These are phyloP conservation scores for Mycena galopus DNA, from an alignment of 768 basidiomycete species.

Conservation along the genomic window DNA sequence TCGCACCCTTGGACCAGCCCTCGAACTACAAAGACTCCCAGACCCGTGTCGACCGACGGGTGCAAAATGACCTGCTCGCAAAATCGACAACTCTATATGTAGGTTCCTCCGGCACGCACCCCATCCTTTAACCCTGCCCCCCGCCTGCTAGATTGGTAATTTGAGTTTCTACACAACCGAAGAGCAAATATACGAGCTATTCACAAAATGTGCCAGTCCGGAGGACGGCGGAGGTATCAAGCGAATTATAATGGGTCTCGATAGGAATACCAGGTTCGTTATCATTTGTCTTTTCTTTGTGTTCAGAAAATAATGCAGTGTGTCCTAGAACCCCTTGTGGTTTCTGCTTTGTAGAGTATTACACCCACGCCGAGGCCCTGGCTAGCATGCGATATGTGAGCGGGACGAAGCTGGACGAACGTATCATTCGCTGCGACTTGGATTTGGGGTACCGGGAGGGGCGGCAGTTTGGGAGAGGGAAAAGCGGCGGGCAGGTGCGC, in stretches of 20 bases:
- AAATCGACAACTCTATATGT: conserved; percentile 95
- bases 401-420: conserved; percentile 98
- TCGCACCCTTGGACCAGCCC: conserved; percentile 88
- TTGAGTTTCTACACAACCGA: conserved; percentile 96
- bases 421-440: conserved; percentile 97
- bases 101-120: conserved; percentile 52
- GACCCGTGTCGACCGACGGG: conserved; percentile 80
- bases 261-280: conserved; percentile 84
- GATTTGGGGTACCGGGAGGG: conserved; percentile 98
- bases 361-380: conserved; percentile 93
- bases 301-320: conserved; percentile 28
- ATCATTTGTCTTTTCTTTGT: neutral
- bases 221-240: conserved; percentile 93
- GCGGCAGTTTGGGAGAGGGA: conserved; percentile 96
- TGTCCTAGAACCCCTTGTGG: conserved; percentile 85
- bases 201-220: conserved; percentile 89
- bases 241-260: conserved; percentile 95
- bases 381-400: conserved; percentile 94
- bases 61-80: conserved; percentile 82
- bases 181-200: conserved; percentile 95
- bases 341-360: conserved; percentile 97
- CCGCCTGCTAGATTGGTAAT: conserved; percentile 79
- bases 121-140: conserved; percentile 18
- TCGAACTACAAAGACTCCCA: conserved; percentile 98
- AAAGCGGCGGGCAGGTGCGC: conserved; percentile 96